These are phyloP conservation scores for Trifolium fragiferum DNA, from an alignment of 306 rosid genomes.

Conservation along the genomic window DNA sequence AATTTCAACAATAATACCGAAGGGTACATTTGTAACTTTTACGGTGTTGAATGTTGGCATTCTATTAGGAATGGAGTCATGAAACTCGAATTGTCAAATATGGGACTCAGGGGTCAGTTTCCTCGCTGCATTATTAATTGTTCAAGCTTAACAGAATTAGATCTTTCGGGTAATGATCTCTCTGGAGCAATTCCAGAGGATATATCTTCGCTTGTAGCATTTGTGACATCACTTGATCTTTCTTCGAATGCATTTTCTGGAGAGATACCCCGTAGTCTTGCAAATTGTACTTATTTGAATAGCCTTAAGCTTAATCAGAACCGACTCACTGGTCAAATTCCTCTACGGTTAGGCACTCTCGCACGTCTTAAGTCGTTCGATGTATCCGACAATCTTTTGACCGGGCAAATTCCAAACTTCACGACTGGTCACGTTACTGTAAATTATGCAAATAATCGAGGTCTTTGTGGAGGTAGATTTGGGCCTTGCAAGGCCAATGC, in stretches of 20 bases:
- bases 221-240: slow-evolving; percentile 57
- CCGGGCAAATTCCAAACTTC: slow-evolving; percentile 64
- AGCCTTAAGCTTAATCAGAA: slow-evolving; percentile 65
- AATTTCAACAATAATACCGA: slow-evolving; percentile 63
- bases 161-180: slow-evolving; percentile 70
- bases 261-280: slow-evolving; percentile 47
- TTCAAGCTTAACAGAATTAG: slow-evolving; percentile 76
- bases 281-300: slow-evolving; percentile 65
- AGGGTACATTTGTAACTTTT: slow-evolving; percentile 71
- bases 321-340: slow-evolving; percentile 65
- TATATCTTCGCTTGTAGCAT: slow-evolving; percentile 21
- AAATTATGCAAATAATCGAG: slow-evolving; percentile 64
- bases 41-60: slow-evolving; percentile 89
- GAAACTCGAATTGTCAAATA: slow-evolving; percentile 61
- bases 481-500: neutral
- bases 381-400: slow-evolving; percentile 63
- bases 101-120: slow-evolving; percentile 82
- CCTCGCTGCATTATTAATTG: slow-evolving; percentile 60
- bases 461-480: slow-evolving; percentile 62
- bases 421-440: accelerated
- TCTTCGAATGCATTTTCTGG: slow-evolving; percentile 71
- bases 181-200: slow-evolving; percentile 60
- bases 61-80: slow-evolving; percentile 74
- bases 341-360: slow-evolving; percentile 50
- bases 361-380: slow-evolving; percentile 50